phyloP scores from a whole-genome alignment of 2,329 filamentous ascomycete species.

The Pestalotiopsis sp. region DNA sequence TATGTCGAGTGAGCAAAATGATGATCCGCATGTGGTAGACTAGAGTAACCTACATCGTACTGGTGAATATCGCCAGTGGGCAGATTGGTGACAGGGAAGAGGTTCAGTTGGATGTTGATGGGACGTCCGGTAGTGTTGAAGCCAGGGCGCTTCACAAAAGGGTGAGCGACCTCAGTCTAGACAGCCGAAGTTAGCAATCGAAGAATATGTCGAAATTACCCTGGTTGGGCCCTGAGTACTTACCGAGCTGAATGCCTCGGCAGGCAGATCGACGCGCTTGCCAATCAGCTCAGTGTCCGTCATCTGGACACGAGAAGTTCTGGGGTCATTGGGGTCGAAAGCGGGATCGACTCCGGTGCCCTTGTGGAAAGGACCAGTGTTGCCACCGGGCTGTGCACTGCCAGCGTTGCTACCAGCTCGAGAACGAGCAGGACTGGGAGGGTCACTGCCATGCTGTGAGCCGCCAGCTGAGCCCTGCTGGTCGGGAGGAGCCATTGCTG shows the following conservation, averaged over 20 bases:
- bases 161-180: slow-evolving; percentile 30
- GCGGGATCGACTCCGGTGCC: slow-evolving; percentile 23
- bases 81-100: slow-evolving; percentile 68
- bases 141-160: slow-evolving; percentile 50
- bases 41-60: slow-evolving; percentile 72
- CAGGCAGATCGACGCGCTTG: slow-evolving; percentile 59
- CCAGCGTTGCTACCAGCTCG: slow-evolving; percentile 12
- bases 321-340: slow-evolving; percentile 27
- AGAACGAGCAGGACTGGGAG: slow-evolving; percentile 8
- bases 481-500: slow-evolving; percentile 12
- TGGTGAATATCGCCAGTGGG: slow-evolving; percentile 71
- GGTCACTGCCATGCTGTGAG: slow-evolving; percentile 3
- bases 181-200: slow-evolving; percentile 19
- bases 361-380: slow-evolving; percentile 7
- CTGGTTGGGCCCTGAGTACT: slow-evolving; percentile 19
- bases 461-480: slow-evolving; percentile 11
- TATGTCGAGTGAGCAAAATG: not conserved
- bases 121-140: slow-evolving; percentile 61
- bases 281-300: slow-evolving; percentile 33
- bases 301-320: not conserved
- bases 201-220: not conserved
- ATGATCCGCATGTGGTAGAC: slow-evolving; percentile 12
- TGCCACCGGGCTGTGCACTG: slow-evolving; percentile 1
- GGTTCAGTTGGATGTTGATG: slow-evolving; percentile 68
- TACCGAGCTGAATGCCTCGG: slow-evolving; percentile 56